Percentiles rank a stretch among this genome's conserved stretches.
Conservation (phyloP, 176 grass and related monocot genomes). For the Triticum monococcum region DNA sequence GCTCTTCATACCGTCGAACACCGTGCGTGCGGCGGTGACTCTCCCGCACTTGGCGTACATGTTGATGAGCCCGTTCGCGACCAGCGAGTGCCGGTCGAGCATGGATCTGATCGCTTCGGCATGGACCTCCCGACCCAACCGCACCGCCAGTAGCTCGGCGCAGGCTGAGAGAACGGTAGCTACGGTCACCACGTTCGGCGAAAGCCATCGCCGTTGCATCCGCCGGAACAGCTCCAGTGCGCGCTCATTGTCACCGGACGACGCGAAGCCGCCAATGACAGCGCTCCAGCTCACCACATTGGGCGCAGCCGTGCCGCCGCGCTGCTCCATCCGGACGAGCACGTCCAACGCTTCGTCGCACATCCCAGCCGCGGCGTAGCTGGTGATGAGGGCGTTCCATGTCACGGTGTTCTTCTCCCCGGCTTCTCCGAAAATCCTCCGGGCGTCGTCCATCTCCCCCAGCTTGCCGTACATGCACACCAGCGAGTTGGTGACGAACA, state of each 20-base stretch:
- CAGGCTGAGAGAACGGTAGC: constrained; percentile 54
- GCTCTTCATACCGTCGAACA: constrained; percentile 40
- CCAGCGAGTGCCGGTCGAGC: constrained; percentile 21
- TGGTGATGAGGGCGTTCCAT: constrained; percentile 60
- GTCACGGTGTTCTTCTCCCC: constrained; percentile 37
- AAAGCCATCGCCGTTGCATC: constrained; percentile 35
- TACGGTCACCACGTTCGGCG: constrained; percentile 43
- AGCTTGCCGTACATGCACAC: constrained; percentile 78
- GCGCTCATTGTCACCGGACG: constrained; percentile 10
- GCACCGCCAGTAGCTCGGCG: constrained; percentile 36
- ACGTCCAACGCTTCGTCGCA: constrained; percentile 36
- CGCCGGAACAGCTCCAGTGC: constrained; percentile 53
- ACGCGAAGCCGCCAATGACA: constrained; percentile 45
- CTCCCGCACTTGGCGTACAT: constrained; percentile 61
- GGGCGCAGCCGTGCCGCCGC: constrained; percentile 8
- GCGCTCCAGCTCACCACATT: constrained; percentile 70
- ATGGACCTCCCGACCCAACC: constrained; percentile 54
- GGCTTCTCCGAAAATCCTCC: constrained; percentile 17
- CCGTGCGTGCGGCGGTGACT: neutral
- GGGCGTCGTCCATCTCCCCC: constrained; percentile 30
- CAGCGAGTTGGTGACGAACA: constrained; percentile 59
- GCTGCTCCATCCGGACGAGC: constrained; percentile 39
- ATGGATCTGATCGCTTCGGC: constrained; percentile 22
- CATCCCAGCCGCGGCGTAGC: constrained; percentile 42
- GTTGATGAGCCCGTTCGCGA: constrained; percentile 46